Evolutionary conservation across 2,329 filamentous ascomycete species (phyloP).

Genomic region (Phyllosticta citrichinensis): DNA sequence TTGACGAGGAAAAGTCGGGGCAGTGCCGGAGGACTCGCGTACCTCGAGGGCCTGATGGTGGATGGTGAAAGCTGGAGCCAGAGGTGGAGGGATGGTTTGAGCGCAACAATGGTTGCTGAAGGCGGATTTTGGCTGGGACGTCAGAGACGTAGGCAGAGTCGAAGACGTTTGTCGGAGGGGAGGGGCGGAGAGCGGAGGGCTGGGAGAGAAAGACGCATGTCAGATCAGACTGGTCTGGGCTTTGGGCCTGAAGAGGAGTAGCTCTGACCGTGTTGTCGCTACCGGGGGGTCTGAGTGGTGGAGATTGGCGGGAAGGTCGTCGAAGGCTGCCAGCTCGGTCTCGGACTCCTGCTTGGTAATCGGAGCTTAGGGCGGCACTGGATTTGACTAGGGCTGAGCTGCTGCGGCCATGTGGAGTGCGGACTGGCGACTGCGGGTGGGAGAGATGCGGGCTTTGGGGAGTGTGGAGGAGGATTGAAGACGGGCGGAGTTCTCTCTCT

Average conservation of each 20-base stretch:
- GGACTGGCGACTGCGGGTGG: not conserved
- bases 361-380: not conserved
- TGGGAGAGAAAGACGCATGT: constrained; percentile 1
- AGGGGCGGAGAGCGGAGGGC: constrained; percentile 1
- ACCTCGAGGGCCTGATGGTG: not conserved
- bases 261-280: not conserved
- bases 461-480: too few relatives aligned
- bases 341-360: constrained; percentile 1
- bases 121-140: not conserved
- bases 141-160: not conserved
- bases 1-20: not conserved
- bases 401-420: not conserved
- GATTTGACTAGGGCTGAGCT: constrained; percentile 1
- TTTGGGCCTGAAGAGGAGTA: constrained; percentile 8
- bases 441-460: too few relatives aligned
- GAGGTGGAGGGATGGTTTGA: not conserved
- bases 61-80: not conserved
- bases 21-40: not conserved
- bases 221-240: constrained; percentile 11
- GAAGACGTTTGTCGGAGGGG: not conserved
- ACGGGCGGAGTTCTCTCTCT: too few relatives aligned
- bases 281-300: not conserved
- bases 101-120: not conserved
- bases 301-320: constrained; percentile 8
- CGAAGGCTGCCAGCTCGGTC: constrained; percentile 1